phyloP scores from a whole-genome alignment of 768 basidiomycete species.

The Serendipita sp. region DNA sequence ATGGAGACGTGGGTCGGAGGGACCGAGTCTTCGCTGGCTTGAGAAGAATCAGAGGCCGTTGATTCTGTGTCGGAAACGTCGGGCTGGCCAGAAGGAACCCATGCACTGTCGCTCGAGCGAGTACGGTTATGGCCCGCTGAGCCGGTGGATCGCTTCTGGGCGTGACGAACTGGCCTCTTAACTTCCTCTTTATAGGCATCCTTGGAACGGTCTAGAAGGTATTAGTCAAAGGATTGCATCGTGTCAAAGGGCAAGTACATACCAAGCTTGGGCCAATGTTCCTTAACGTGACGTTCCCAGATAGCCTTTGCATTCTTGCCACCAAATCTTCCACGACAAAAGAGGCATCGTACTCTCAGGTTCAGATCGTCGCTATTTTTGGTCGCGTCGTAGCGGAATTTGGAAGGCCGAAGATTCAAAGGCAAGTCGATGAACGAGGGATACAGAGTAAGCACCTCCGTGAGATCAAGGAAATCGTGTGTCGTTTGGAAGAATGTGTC shows the following conservation, averaged over 20 bases:
- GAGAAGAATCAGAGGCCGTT: neutral
- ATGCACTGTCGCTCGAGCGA: conserved; percentile 1
- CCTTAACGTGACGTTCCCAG: conserved; percentile 4
- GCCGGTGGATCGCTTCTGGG: neutral
- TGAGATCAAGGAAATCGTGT: neutral
- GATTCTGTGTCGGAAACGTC: neutral
- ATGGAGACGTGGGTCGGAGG: neutral
- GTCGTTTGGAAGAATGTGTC: conserved; percentile 2
- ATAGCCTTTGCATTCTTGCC: conserved; percentile 5
- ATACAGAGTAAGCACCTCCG: neutral
- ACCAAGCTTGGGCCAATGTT: conserved; percentile 4
- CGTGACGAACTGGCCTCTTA: neutral
- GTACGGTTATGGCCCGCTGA: neutral
- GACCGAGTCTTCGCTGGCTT: neutral
- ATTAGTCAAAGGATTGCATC: too few species aligned
- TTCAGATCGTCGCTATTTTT: neutral
- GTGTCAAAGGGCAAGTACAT: neutral
- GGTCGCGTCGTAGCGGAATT: neutral
- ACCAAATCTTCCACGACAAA: conserved; percentile 1
- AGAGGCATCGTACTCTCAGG: neutral
- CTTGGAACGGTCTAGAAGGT: neutral
- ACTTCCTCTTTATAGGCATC: neutral
- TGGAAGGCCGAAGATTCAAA: neutral
- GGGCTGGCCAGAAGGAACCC: neutral
- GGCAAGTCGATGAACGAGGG: neutral